Conservation (phyloP, 306 rosid species). For the Castanospermum australe region DNA sequence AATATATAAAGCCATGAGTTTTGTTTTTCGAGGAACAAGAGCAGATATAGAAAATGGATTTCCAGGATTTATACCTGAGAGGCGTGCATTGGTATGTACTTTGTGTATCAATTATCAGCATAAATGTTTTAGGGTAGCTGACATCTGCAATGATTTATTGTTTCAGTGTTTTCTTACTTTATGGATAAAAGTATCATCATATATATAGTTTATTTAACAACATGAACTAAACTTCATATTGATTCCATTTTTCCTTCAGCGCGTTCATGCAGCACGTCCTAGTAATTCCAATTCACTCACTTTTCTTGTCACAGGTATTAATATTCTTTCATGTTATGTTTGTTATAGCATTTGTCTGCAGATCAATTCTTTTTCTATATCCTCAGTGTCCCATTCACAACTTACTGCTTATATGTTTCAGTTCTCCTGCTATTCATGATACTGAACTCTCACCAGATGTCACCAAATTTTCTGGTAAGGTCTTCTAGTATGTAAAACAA, state of each 20-base stretch:
- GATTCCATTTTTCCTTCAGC: slow-evolving; percentile 31
- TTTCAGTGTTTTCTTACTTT: background rate
- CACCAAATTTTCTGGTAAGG: slow-evolving; percentile 88
- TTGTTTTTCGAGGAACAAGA: slow-evolving; percentile 88
- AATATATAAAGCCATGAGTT: slow-evolving; percentile 63
- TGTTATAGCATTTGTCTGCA: background rate
- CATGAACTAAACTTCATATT: background rate
- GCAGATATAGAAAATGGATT: slow-evolving; percentile 80
- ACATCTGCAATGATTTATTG: background rate
- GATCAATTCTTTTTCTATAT: background rate
- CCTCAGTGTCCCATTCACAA: background rate
- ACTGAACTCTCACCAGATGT: slow-evolving; percentile 91
- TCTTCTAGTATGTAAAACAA: slow-evolving; percentile 23
- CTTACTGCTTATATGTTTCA: slow-evolving; percentile 38
- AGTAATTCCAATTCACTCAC: slow-evolving; percentile 88
- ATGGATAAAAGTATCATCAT: background rate
- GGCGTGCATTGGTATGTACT: slow-evolving; percentile 70
- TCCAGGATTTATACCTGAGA: slow-evolving; percentile 76
- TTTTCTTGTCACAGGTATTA: slow-evolving; percentile 89
- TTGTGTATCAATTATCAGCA: background rate
- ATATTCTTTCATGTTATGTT: background rate
- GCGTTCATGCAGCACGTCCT: slow-evolving; percentile 71
- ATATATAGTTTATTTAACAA: background rate
- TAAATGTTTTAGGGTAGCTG: background rate
- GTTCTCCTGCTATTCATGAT: slow-evolving; percentile 90